phyloP scores from a whole-genome alignment of 2,329 filamentous ascomycete species.

The Aureobasidium subglaciale region DNA sequence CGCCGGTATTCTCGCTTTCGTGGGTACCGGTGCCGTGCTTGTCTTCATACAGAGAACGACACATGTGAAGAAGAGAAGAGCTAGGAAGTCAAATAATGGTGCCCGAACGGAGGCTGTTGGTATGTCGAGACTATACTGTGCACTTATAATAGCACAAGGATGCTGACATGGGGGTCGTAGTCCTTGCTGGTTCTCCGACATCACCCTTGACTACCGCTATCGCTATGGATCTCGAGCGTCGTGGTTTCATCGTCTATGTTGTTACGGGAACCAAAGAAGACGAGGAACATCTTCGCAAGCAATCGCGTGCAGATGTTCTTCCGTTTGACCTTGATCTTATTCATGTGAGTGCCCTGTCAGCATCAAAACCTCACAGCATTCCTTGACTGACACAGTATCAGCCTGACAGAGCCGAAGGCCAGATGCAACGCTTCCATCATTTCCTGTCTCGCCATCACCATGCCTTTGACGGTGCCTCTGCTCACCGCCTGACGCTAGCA shows the following conservation, averaged over 20 bases:
- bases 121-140: slow-evolving; percentile 26
- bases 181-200: slow-evolving; percentile 80
- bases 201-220: slow-evolving; percentile 79
- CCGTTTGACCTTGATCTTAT: slow-evolving; percentile 77
- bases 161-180: slow-evolving; percentile 45
- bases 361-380: slow-evolving; percentile 7
- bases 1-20: slow-evolving; percentile 61
- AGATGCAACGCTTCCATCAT: slow-evolving; percentile 63
- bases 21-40: slow-evolving; percentile 54
- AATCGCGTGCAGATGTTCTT: slow-evolving; percentile 74
- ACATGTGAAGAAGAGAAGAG: slow-evolving; percentile 60
- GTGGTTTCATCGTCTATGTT: slow-evolving; percentile 89
- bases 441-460: slow-evolving; percentile 68
- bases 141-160: not conserved
- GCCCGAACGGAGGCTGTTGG: slow-evolving; percentile 75
- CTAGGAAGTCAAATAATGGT: slow-evolving; percentile 72
- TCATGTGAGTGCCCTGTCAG: slow-evolving; percentile 50
- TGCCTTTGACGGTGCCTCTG: slow-evolving; percentile 66
- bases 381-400: slow-evolving; percentile 29
- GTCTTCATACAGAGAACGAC: slow-evolving; percentile 56
- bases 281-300: slow-evolving; percentile 66
- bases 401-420: slow-evolving; percentile 61
- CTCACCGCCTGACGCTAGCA: slow-evolving; percentile 68
- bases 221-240: slow-evolving; percentile 76
- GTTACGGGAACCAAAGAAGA: slow-evolving; percentile 82